A percentile compares a stretch with the other conserved stretches of the same genome.
Conservation (phyloP, 352 stramenopile species). For the Pythium aquatile region DNA sequence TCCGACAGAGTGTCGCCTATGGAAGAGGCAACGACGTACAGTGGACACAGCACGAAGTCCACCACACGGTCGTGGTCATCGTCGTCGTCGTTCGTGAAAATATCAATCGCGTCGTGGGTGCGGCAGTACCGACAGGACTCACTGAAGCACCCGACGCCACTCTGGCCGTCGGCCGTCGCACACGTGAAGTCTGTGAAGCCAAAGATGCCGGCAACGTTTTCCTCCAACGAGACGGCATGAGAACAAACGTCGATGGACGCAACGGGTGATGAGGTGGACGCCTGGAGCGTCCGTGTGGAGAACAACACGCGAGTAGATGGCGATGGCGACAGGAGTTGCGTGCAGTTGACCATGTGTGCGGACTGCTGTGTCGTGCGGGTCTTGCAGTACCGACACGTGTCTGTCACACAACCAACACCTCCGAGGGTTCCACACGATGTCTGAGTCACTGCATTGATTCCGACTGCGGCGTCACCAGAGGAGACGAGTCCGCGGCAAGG, state of each 20-base stretch:
- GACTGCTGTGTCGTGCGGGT: slow-evolving; percentile 17
- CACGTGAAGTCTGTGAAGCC: slow-evolving; percentile 15
- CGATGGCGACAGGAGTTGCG: background rate
- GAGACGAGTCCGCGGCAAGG: slow-evolving; percentile 5
- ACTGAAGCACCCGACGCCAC: slow-evolving; percentile 12
- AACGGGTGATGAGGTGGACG: background rate
- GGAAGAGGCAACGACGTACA: slow-evolving; percentile 12
- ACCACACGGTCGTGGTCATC: background rate
- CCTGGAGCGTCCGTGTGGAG: background rate
- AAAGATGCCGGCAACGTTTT: slow-evolving; percentile 21
- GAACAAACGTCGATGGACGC: slow-evolving; percentile 17
- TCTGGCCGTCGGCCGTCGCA: background rate
- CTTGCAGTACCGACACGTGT: slow-evolving; percentile 33
- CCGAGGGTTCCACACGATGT: slow-evolving; percentile 12
- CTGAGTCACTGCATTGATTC: slow-evolving; percentile 22
- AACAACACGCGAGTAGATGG: background rate
- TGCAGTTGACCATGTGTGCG: slow-evolving; percentile 17
- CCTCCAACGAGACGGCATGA: slow-evolving; percentile 17
- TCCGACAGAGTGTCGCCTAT: slow-evolving; percentile 7
- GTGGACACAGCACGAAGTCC: slow-evolving; percentile 9
- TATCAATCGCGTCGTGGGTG: slow-evolving; percentile 9
- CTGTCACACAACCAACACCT: slow-evolving; percentile 30
- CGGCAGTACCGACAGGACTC: slow-evolving; percentile 21
- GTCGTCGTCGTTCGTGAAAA: slow-evolving; percentile 4
- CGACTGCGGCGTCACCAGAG: slow-evolving; percentile 24